phyloP scores from a whole-genome alignment of 805 yeast species.

The Cyberlindnera mycetangii region DNA sequence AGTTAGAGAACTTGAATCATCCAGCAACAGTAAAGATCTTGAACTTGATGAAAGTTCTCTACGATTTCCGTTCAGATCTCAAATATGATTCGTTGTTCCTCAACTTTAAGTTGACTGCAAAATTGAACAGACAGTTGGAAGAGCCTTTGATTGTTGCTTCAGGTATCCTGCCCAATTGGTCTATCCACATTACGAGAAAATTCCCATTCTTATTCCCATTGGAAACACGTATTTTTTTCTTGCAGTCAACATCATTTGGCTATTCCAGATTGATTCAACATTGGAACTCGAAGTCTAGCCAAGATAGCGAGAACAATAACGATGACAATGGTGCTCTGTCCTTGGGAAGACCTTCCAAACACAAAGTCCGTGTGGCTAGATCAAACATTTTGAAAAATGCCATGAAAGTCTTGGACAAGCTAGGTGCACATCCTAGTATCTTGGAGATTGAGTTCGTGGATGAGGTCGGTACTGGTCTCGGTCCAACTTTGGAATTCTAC shows the following conservation, averaged over 20 bases:
- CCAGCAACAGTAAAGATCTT: constrained; percentile 36
- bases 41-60: constrained; percentile 45
- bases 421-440: constrained; percentile 77
- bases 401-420: constrained; percentile 66
- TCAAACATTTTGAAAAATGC: constrained; percentile 71
- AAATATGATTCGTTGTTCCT: constrained; percentile 39
- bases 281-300: constrained; percentile 59
- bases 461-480: constrained; percentile 95
- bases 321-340: constrained; percentile 27
- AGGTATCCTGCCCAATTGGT: constrained; percentile 85
- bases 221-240: constrained; percentile 70
- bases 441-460: constrained; percentile 84
- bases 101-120: constrained; percentile 82
- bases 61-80: constrained; percentile 27
- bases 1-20: constrained; percentile 32
- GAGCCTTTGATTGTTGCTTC: constrained; percentile 87
- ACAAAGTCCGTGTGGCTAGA: constrained; percentile 76
- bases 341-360: constrained; percentile 74
- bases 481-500: constrained; percentile 94
- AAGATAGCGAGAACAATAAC: constrained; percentile 35
- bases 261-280: constrained; percentile 75
- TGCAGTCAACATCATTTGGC: constrained; percentile 89
- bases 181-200: constrained; percentile 63
- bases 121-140: constrained; percentile 80
- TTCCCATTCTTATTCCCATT: constrained; percentile 85